phyloP scores from a whole-genome alignment of 495 filamentous ascomycete genomes.

The Tuber calosporum region DNA sequence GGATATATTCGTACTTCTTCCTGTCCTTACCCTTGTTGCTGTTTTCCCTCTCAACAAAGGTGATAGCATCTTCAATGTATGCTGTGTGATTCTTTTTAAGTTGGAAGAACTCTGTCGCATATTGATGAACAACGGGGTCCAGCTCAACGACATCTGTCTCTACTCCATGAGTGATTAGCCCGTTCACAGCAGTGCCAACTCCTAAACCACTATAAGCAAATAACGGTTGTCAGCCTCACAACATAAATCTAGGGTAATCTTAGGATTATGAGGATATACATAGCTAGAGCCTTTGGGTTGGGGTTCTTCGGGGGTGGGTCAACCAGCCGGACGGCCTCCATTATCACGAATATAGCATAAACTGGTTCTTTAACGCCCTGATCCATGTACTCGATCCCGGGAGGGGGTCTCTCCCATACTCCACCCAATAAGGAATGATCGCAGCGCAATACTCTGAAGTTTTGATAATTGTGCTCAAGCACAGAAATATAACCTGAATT shows the following conservation, averaged over 20 bases:
- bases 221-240: not conserved
- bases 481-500: constrained; percentile 89
- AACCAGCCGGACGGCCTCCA: constrained; percentile 82
- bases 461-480: constrained; percentile 60
- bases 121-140: constrained; percentile 79
- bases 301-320: constrained; percentile 47
- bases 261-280: constrained; percentile 50
- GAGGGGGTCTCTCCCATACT: constrained; percentile 66
- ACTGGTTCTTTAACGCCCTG: constrained; percentile 65
- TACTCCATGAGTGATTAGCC: constrained; percentile 79
- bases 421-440: constrained; percentile 91
- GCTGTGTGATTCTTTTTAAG: constrained; percentile 70
- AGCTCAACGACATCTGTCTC: constrained; percentile 90
- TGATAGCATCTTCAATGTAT: constrained; percentile 72
- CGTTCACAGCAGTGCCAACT: constrained; percentile 81
- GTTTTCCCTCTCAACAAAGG: constrained; percentile 53
- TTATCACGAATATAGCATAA: constrained; percentile 84
- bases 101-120: constrained; percentile 73
- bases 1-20: constrained; percentile 73
- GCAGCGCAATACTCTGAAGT: constrained; percentile 78
- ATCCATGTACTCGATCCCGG: constrained; percentile 44
- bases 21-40: constrained; percentile 33
- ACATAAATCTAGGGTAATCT: not conserved
- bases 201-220: constrained; percentile 64
- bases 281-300: constrained; percentile 68